phyloP scores from a whole-genome alignment of 1,284 basidiomycete species.

The Cerioporus squamosus region DNA sequence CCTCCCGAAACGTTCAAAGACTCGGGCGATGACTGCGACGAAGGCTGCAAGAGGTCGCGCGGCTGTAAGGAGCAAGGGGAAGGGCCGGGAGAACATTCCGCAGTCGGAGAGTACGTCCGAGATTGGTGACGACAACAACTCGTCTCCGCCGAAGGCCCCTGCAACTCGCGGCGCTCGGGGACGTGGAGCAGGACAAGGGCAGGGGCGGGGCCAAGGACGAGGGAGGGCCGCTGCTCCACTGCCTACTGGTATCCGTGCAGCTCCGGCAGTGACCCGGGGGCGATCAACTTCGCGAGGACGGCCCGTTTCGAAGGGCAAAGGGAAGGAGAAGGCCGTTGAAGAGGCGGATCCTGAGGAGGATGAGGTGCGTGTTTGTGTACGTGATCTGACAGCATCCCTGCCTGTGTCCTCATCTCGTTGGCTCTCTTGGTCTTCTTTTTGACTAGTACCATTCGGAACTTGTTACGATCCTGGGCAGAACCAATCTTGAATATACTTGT shows the following conservation, averaged over 20 bases:
- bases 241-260: not conserved
- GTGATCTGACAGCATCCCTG: constrained; percentile 27
- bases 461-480: not conserved
- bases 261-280: not conserved
- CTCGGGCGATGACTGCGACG: constrained; percentile 12
- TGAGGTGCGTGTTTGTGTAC: constrained; percentile 30
- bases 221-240: constrained; percentile 2
- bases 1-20: constrained; percentile 29
- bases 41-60: not conserved
- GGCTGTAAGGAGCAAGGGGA: constrained; percentile 8
- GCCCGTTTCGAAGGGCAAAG: constrained; percentile 22
- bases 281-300: constrained; percentile 12
- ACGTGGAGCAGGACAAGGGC: not conserved
- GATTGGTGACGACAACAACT: constrained; percentile 6
- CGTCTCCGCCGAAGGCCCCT: constrained; percentile 17
- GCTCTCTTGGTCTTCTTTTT: too few species aligned
- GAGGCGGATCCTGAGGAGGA: constrained; percentile 26
- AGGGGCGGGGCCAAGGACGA: constrained; percentile 8
- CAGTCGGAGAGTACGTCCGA: constrained; percentile 4
- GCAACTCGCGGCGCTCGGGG: constrained; percentile 1
- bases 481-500: not conserved
- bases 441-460: not conserved
- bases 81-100: constrained; percentile 10
- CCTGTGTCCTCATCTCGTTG: too few species aligned
- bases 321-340: constrained; percentile 23